Base-by-base conservation (phyloP, 208 protist species). In the Acanthamoeba healyi region DNA sequence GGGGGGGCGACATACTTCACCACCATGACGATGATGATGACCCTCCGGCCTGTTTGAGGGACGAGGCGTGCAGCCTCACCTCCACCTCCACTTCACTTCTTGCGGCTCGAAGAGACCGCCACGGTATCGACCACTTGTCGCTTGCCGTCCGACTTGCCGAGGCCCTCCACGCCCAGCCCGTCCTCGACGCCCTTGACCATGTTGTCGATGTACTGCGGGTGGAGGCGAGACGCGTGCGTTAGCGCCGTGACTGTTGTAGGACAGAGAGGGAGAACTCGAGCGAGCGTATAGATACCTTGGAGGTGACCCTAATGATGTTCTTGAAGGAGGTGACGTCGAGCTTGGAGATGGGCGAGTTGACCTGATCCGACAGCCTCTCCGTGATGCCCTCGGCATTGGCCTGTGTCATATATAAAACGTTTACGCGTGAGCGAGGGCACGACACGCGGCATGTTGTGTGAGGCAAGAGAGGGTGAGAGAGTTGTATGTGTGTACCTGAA, bases 371-470 rank as follows among this genome's bases (percentile, higher is more conserved):
- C 36, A 91, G 56, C 24, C 56, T 26, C 36, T 91, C 84, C 58
- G 84, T 91, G 84, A 91, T 91, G 24, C 84, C 84, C 56, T 91
- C 84, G 17, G 84, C 84, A 49, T 91, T 91, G 84, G 56, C 84
- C 77, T 70, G 3, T 0, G 32, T 24, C 61, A 38, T n/a, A 14
- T n/a, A 24, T n/a, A 19, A 1, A 70, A 70, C 61, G 17, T 15
- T 70, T 24, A 70, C 2, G 24, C 14, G 49, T 14, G 32, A 34
- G 61, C n/a, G 22, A 70, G 61, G 24, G 61, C 61, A 70, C n/a
- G n/a, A n/a, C n/a, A 22, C 54, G 54, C 15, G 54, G n/a, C n/a
- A n/a, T n/a, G n/a, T n/a, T n/a, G n/a, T n/a, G n/a, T 12, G 46
- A 54, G 22, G 6, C 14, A 19, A 1, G 2, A 54, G 49, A 54